Conservation (phyloP, 83 land plant species). For the Picea mariana region DNA sequence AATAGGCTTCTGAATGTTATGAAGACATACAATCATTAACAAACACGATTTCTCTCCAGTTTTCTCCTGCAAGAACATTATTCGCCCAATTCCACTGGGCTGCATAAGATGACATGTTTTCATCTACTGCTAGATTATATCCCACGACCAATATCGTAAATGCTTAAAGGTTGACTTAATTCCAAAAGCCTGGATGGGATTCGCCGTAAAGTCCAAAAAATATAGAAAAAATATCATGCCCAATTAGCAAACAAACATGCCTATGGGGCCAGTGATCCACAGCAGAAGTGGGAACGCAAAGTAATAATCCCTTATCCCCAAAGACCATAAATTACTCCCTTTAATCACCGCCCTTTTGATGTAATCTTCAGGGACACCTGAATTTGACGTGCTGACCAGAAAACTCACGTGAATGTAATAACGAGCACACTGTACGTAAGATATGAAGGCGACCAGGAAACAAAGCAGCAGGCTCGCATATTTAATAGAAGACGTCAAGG, state of each 20-base stretch:
- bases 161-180: neutral
- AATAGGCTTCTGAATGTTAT: no score
- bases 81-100: no score
- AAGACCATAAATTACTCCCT: slow-evolving; percentile 55
- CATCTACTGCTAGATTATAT: no score
- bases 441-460: slow-evolving; percentile 55
- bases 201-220: slow-evolving; percentile 17
- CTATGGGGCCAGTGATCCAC: slow-evolving; percentile 57
- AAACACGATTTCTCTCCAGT: no score
- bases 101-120: no score
- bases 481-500: slow-evolving; percentile 40
- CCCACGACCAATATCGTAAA: no score
- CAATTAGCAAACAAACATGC: slow-evolving; percentile 36
- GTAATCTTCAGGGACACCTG: slow-evolving; percentile 22
- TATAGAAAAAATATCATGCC: slow-evolving; percentile 24
- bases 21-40: no score
- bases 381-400: slow-evolving; percentile 40
- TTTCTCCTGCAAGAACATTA: no score
- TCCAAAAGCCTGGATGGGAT: slow-evolving; percentile 9
- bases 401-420: slow-evolving; percentile 51
- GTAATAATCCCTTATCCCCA: slow-evolving; percentile 47
- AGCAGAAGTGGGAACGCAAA: slow-evolving; percentile 44
- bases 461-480: slow-evolving; percentile 47
- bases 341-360: slow-evolving; percentile 32
- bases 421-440: slow-evolving; percentile 50